These are phyloP conservation scores for Comarum palustre DNA, from an alignment of 306 rosid genomes.

Conservation along the genomic window DNA sequence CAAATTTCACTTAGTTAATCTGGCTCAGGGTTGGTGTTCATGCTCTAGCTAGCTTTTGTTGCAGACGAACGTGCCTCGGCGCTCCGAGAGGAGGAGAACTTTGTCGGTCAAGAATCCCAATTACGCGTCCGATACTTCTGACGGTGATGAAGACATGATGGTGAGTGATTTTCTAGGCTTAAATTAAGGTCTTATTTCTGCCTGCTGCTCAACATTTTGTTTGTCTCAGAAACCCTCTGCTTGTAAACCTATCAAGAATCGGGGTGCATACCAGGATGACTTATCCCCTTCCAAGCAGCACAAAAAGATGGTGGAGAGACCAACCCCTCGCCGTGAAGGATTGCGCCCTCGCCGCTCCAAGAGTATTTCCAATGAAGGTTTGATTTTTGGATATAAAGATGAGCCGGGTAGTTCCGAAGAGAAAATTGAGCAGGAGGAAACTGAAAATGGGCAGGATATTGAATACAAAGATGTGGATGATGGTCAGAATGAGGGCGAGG, in stretches of 20 bases:
- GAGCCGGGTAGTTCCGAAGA: conserved; percentile 69
- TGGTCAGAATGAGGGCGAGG: conserved; percentile 69
- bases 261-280: conserved; percentile 46
- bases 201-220: no score
- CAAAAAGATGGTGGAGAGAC: conserved; percentile 43
- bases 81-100: conserved; percentile 72
- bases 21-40: no score
- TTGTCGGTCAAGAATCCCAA: conserved; percentile 40
- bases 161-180: no score
- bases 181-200: no score
- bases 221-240: conserved; percentile 51
- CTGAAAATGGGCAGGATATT: conserved; percentile 76
- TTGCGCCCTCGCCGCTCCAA: conserved; percentile 84
- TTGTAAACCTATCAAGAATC: conserved; percentile 44
- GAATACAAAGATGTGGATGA: conserved; percentile 84
- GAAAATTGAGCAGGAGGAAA: conserved; percentile 69
- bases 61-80: conserved; percentile 45
- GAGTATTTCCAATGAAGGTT: conserved; percentile 40
- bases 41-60: no score
- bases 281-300: conserved; percentile 48
- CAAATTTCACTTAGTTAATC: no score
- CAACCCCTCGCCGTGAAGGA: conserved; percentile 88
- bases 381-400: conserved; percentile 59
- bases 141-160: conserved; percentile 69
- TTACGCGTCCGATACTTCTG: conserved; percentile 55